Percentiles rank a stretch among this genome's conserved stretches.
These are phyloP conservation scores for Drechslerella dactyloides DNA, from an alignment of 2,329 filamentous ascomycete species.

Conservation along the genomic window DNA sequence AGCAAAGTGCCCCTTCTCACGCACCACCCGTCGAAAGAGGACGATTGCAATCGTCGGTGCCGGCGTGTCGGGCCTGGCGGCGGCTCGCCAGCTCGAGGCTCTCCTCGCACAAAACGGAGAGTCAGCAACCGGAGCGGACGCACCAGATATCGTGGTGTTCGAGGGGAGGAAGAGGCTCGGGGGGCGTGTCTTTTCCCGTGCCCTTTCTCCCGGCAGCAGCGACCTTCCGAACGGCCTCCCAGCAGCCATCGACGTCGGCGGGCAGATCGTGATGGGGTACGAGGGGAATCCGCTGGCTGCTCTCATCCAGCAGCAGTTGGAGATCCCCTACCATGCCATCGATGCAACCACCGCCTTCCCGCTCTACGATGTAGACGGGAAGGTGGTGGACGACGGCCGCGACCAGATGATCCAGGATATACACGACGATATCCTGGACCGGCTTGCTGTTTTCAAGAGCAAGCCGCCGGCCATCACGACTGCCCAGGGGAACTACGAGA, in stretches of 20 bases:
- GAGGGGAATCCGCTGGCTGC: slow-evolving; percentile 91
- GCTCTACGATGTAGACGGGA: slow-evolving; percentile 83
- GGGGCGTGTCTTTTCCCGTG: slow-evolving; percentile 89
- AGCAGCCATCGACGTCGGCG: slow-evolving; percentile 90
- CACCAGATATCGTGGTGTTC: slow-evolving; percentile 75
- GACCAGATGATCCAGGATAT: slow-evolving; percentile 87
- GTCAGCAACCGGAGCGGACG: slow-evolving; percentile 69
- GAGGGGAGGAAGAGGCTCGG: slow-evolving; percentile 88
- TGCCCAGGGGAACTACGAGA: slow-evolving; percentile 79
- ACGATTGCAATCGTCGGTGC: slow-evolving; percentile 88
- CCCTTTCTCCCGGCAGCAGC: slow-evolving; percentile 66
- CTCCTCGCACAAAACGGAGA: slow-evolving; percentile 80
- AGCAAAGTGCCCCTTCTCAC: slow-evolving; percentile 56
- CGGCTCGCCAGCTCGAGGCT: slow-evolving; percentile 88
- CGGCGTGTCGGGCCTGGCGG: slow-evolving; percentile 90
- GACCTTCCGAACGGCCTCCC: slow-evolving; percentile 63
- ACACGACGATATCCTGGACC: slow-evolving; percentile 92
- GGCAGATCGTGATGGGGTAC: slow-evolving; percentile 97
- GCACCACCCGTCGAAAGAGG: slow-evolving; percentile 61
- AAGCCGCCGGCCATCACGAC: slow-evolving; percentile 73
- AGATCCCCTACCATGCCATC: slow-evolving; percentile 79
- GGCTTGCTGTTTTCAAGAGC: slow-evolving; percentile 87
- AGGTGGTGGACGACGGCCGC: slow-evolving; percentile 75
- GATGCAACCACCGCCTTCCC: slow-evolving; percentile 74
- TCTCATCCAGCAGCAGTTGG: slow-evolving; percentile 86